Evolutionary conservation across 2,329 filamentous ascomycete species (phyloP).

Genomic region (Gremmenia infestans): DNA sequence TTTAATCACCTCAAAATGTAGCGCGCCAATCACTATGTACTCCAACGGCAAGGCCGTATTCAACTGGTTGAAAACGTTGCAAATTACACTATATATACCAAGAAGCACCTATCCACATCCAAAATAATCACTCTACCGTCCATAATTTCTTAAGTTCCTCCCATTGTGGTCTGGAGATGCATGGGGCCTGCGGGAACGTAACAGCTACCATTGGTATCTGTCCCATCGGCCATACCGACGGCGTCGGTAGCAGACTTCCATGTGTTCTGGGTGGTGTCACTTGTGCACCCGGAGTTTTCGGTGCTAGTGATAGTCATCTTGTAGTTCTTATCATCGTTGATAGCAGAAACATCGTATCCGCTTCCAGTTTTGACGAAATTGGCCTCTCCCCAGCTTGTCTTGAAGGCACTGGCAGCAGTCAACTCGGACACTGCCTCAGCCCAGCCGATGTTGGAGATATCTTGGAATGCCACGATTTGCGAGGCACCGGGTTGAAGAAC

Average conservation of each 20-base stretch:
- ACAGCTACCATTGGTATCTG: slow-evolving; percentile 29
- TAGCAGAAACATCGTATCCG: slow-evolving; percentile 30
- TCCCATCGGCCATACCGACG: slow-evolving; percentile 26
- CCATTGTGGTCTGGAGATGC: slow-evolving; percentile 25
- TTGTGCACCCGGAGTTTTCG: slow-evolving; percentile 24
- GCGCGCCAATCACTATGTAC: slow-evolving; percentile 5
- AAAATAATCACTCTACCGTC: background rate
- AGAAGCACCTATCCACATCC: slow-evolving; percentile 11
- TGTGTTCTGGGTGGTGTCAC: slow-evolving; percentile 25
- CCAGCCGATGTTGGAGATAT: slow-evolving; percentile 26
- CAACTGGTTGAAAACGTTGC: slow-evolving; percentile 1
- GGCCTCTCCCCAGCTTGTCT: slow-evolving; percentile 26
- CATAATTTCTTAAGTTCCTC: slow-evolving; percentile 17
- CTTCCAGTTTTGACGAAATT: slow-evolving; percentile 23
- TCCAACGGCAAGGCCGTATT: background rate
- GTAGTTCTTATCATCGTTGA: slow-evolving; percentile 26
- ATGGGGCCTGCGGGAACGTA: slow-evolving; percentile 22
- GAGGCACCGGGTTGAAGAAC: slow-evolving; percentile 18
- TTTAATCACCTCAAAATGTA: background rate
- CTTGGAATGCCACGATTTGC: slow-evolving; percentile 26
- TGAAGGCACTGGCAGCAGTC: slow-evolving; percentile 20
- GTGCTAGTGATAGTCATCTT: slow-evolving; percentile 27
- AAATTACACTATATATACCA: slow-evolving; percentile 23
- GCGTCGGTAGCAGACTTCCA: slow-evolving; percentile 25
- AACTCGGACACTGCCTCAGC: slow-evolving; percentile 13